These are phyloP conservation scores for Schizonepeta tenuifolia DNA, from an alignment of 257 asterid genomes.

Conservation along the genomic window DNA sequence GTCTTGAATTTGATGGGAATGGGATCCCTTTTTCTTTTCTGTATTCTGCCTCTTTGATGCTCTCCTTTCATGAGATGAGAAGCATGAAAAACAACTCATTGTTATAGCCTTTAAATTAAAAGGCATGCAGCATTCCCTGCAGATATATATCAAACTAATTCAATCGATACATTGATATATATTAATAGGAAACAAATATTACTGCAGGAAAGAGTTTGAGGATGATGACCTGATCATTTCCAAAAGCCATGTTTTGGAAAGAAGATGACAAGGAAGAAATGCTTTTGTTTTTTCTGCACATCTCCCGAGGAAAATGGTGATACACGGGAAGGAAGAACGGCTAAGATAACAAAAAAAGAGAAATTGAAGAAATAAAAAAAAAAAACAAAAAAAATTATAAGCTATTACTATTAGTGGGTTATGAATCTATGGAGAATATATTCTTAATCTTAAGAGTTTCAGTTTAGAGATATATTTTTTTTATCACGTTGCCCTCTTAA, in stretches of 20 bases:
- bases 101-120: constrained; percentile 34
- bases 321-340: constrained; percentile 28
- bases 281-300: constrained; percentile 27
- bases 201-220: not conserved
- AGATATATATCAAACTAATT: no score
- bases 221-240: constrained; percentile 32
- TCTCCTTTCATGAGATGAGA: constrained; percentile 54
- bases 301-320: constrained; percentile 52
- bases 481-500: no score
- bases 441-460: no score
- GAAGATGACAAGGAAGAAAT: constrained; percentile 28
- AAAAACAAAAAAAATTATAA: no score
- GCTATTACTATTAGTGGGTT: constrained; percentile 10
- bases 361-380: not conserved
- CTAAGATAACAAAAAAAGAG: not conserved
- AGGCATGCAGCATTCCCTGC: constrained; percentile 39
- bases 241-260: constrained; percentile 38
- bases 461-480: no score
- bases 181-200: not conserved
- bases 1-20: constrained; percentile 34
- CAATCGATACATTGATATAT: no score
- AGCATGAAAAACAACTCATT: constrained; percentile 87
- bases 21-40: constrained; percentile 33
- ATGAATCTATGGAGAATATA: not conserved
- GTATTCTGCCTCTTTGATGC: constrained; percentile 41